Base-by-base conservation (phyloP, 2,329 filamentous ascomycete genomes). In the Pleurostoma richardsiae region DNA sequence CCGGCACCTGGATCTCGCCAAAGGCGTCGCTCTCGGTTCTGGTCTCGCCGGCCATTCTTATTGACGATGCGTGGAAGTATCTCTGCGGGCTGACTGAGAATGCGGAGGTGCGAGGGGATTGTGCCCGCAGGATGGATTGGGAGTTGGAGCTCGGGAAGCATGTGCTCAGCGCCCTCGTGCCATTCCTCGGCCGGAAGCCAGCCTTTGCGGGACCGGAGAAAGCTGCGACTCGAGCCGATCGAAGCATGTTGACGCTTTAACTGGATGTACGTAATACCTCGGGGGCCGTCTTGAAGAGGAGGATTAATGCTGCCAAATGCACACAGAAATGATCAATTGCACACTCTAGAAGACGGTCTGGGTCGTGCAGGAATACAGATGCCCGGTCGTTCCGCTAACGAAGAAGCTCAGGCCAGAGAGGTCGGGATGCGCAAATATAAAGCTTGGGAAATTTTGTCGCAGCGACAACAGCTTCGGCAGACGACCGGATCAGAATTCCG, bases 1-100 rank as follows among this genome's bases (percentile, higher is more conserved):
- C 79, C 39, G 87, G 80, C 58, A 97, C 91, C 76, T 96, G 83
- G 68, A 99, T 82, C 76, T 95, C 90, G 72, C 94, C 94, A 77
- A 97, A 97, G 71, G 94, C 94, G 77, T 99, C 94, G 71, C 83
- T 94, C 74, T 99, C 94, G 62, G 86, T 89, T 71, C 94, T 83
- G 55, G 84, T 86, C 54, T 60, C 68, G 55, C 73, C 66, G 45
- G 71, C 63, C 75, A 78, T 77, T 62, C 64, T 77, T 55, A 57
- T 48, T 38, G 71, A 59, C 45, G 72, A 73, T 53, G 66, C 69
- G 62, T 76, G 72, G 53, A 77, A 60, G 51, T 59, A 60, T 59
- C 64, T 56, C 42, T 56, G 60, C 41, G 60, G 33, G 42, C 40
- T 33, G 26, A 44, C n/a, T 43, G 42, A 45, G 41, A 39, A 31